Evolutionary conservation across 768 basidiomycete genomes (phyloP).

Genomic region (Boletus barrowsii): DNA sequence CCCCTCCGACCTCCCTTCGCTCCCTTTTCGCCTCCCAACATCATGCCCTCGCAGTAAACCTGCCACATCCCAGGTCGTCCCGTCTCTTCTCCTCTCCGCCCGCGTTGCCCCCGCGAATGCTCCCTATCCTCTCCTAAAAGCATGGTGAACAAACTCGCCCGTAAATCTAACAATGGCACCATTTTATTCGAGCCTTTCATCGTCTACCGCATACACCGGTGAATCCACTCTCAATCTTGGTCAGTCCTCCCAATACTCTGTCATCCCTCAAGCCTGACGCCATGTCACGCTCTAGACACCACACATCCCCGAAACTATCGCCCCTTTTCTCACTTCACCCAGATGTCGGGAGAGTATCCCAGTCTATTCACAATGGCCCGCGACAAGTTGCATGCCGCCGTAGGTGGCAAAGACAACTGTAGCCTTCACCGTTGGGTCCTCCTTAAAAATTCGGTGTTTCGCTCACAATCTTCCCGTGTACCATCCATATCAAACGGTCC

Average conservation of each 20-base stretch:
- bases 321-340: constrained; percentile 12
- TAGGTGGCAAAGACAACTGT: constrained; percentile 60
- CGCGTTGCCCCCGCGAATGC: constrained; percentile 25
- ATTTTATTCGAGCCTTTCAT: constrained; percentile 84
- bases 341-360: constrained; percentile 48
- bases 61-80: constrained; percentile 10
- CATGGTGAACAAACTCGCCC: constrained; percentile 85
- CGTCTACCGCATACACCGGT: constrained; percentile 80
- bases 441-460: constrained; percentile 78
- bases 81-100: constrained; percentile 3
- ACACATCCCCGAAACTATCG: constrained; percentile 4
- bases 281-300: constrained; percentile 19
- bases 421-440: constrained; percentile 86
- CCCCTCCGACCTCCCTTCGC: constrained; percentile 21
- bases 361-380: constrained; percentile 64
- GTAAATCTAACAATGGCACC: constrained; percentile 81
- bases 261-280: not conserved
- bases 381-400: constrained; percentile 67
- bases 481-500: constrained; percentile 25
- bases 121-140: constrained; percentile 37
- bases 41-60: constrained; percentile 37
- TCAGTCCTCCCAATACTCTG: constrained; percentile 8
- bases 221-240: constrained; percentile 24
- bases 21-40: constrained; percentile 27
- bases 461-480: constrained; percentile 44